These are phyloP conservation scores for Syzygium jambos DNA, from an alignment of 345 rosid genomes.

Conservation along the genomic window DNA sequence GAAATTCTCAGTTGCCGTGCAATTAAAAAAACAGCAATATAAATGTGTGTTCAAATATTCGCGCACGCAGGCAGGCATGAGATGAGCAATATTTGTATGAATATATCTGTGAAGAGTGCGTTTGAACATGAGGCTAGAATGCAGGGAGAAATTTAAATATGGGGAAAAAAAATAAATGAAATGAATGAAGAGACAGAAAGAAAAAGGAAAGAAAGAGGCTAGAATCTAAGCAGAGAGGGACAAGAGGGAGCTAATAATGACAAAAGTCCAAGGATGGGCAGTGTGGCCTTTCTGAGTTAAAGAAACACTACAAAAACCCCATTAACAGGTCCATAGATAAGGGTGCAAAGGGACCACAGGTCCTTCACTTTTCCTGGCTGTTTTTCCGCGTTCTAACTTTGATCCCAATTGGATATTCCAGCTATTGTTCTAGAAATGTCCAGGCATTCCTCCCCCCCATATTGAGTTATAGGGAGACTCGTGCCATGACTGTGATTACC, in stretches of 20 bases:
- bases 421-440: not conserved
- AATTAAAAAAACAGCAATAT: not conserved
- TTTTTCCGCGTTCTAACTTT: conserved; percentile 9
- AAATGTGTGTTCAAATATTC: not conserved
- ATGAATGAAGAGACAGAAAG: not conserved
- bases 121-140: not conserved
- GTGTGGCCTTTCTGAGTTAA: not conserved
- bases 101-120: not conserved
- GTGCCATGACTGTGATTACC: not conserved
- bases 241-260: conserved; percentile 1
- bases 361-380: not conserved
- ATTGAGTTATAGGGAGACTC: not conserved
- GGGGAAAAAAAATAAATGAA: not conserved
- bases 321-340: conserved; percentile 6
- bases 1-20: not conserved
- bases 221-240: not conserved
- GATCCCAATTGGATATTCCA: conserved; percentile 18
- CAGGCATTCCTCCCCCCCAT: not conserved
- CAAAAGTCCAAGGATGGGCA: conserved; percentile 12
- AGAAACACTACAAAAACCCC: not conserved
- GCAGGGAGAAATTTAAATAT: not conserved
- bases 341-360: conserved; percentile 20
- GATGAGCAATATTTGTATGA: not conserved
- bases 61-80: not conserved
- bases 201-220: not conserved